Base-by-base conservation (phyloP, 768 basidiomycete genomes). In the Tulasnella sp. region DNA sequence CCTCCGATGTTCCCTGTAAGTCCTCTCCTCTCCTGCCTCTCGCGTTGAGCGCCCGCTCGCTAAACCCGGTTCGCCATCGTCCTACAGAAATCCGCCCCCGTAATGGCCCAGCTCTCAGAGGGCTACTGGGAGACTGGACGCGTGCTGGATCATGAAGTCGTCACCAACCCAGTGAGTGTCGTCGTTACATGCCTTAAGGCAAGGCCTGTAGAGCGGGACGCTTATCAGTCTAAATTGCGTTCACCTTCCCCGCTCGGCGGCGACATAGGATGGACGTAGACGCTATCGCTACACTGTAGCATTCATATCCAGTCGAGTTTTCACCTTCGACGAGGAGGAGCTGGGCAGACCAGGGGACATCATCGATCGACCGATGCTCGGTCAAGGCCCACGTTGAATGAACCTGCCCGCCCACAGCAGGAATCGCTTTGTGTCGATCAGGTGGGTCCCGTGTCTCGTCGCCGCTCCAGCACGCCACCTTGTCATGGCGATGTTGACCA, bases 41-140 rank as follows among this genome's bases (percentile, higher is more conserved):
- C 20, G 51, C 44, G 3, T 51, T 18, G 39, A 67, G 26, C 55
- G 46, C 74, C 26, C 32, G 74, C 5, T 26, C 29, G 32, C 51
- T n/a, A 10, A 74, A 42, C 46, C 44, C 26, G 42, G 26, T 51
- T 26, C 11, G n/a, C 32, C 61, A 67, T 35, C 61, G 61, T 67
- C 32, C 0, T 20, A 10, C 42, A 77, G 77, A 70, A 72, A 77
- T 73, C 37, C 16, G 69, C 77, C n/a, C 18, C 77, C 15, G 77
- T 77, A 39, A 77, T 77, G 77, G 77, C 67, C n/a, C 77, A 77
- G 72, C 42, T 77, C 46, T 70, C 69, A 44, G 71, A 77, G n/a
- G 77, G 77, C 40, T 77, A 70, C 77, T 77, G 77, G 77, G 77
- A 77, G 71, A 77, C 51, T 10, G 77, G 77, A 15, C 77, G 77